Evolutionary conservation across 768 basidiomycete genomes (phyloP).

Genomic region (Serendipita sp.): DNA sequence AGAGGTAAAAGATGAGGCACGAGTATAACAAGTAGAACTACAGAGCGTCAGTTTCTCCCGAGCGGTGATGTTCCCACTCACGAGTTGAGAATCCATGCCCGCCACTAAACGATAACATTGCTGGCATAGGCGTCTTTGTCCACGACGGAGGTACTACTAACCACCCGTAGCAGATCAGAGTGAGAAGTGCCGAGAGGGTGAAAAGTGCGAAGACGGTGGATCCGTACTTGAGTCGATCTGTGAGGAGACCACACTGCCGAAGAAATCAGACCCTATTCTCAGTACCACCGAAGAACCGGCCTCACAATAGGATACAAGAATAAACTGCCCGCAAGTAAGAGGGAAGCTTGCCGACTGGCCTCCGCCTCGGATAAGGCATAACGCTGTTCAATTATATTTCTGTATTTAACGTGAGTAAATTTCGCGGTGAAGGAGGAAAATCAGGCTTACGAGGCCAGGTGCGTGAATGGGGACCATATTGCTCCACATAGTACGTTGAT

Average conservation of each 20-base stretch:
- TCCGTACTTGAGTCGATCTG: constrained; percentile 42
- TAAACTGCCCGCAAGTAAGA: constrained; percentile 52
- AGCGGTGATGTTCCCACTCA: constrained; percentile 19
- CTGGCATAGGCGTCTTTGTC: constrained; percentile 45
- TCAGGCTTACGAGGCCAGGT: constrained; percentile 50
- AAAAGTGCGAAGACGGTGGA: constrained; percentile 44
- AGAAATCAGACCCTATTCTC: background rate
- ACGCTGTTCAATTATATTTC: constrained; percentile 57
- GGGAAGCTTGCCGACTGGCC: constrained; percentile 51
- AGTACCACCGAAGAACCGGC: constrained; percentile 6
- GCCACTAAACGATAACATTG: constrained; percentile 41
- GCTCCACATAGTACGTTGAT: constrained; percentile 62
- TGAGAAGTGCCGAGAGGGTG: constrained; percentile 39
- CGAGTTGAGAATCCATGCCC: constrained; percentile 62
- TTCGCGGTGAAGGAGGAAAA: background rate
- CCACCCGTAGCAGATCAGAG: constrained; percentile 49
- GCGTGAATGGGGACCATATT: constrained; percentile 64
- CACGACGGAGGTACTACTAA: constrained; percentile 39
- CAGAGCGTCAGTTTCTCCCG: background rate
- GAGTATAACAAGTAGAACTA: constrained; percentile 57
- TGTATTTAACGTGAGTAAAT: constrained; percentile 15
- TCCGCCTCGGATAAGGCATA: constrained; percentile 42
- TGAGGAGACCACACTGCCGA: constrained; percentile 42
- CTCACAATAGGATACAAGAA: constrained; percentile 54
- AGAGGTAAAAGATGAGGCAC: constrained; percentile 54